Evolutionary conservation across 345 rosid species (phyloP).

Genomic region (Sapria himalayana): DNA sequence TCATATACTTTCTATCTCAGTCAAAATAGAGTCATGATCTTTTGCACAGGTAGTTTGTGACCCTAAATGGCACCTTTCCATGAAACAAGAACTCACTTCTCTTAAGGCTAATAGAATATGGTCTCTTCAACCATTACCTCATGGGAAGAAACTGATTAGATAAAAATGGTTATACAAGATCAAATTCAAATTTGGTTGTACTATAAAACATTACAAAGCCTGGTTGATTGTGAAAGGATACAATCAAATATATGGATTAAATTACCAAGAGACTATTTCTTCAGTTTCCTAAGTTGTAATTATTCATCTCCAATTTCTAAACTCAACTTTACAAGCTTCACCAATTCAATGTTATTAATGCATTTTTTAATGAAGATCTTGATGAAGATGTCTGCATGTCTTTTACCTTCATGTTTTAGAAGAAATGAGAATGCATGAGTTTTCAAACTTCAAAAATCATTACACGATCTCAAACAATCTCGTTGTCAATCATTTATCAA

Average conservation of each 20-base stretch:
- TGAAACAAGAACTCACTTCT: not conserved
- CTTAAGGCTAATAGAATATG: not conserved
- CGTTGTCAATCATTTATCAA: not conserved
- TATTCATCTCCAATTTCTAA: not conserved
- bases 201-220: not conserved
- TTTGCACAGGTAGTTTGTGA: too few species aligned
- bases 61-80: too few species aligned
- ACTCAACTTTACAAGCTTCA: not conserved
- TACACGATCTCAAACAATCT: too few species aligned
- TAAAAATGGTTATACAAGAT: not conserved
- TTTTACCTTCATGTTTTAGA: not conserved
- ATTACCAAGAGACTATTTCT: not conserved
- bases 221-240: not conserved
- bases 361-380: not conserved
- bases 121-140: not conserved
- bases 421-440: not conserved
- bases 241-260: not conserved
- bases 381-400: slow-evolving; percentile 1
- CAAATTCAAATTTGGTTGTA: not conserved
- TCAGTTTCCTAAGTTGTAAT: not conserved
- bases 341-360: not conserved
- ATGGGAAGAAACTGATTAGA: not conserved
- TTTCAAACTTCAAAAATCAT: not conserved
- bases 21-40: too few species aligned
- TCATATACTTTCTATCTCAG: too few species aligned